These are phyloP conservation scores for Backusella tarrabulga DNA, from an alignment of 192 early-diverging fungal species.

Conservation along the genomic window DNA sequence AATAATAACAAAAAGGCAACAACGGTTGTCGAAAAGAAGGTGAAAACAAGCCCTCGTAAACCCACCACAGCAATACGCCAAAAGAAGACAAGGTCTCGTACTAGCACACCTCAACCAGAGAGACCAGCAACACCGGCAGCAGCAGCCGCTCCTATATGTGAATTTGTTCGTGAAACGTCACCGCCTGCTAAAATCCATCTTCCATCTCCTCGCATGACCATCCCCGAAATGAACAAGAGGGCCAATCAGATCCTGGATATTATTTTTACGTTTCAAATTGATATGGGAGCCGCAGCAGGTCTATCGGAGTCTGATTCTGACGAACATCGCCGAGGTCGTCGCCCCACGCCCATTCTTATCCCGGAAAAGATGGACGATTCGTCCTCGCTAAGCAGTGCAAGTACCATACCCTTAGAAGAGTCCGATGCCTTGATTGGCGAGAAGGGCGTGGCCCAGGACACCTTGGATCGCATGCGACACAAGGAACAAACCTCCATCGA, in stretches of 20 bases:
- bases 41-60: not conserved
- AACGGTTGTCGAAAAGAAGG: not conserved
- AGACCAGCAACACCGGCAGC: not conserved
- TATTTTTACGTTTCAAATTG: conserved; percentile 49
- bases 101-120: conserved; percentile 21
- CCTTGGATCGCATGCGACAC: not conserved
- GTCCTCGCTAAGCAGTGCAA: conserved; percentile 35
- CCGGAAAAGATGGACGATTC: conserved; percentile 5
- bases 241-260: conserved; percentile 65
- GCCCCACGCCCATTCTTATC: conserved; percentile 20
- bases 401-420: conserved; percentile 29
- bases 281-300: conserved; percentile 26
- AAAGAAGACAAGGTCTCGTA: not conserved
- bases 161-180: conserved; percentile 15
- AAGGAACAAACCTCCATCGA: conserved; percentile 35
- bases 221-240: conserved; percentile 68
- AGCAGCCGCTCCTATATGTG: not conserved
- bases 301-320: not conserved
- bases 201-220: conserved; percentile 48
- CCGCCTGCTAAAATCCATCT: conserved; percentile 50
- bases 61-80: not conserved
- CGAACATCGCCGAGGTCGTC: not conserved
- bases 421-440: not conserved
- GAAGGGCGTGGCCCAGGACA: not conserved
- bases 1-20: not conserved